Conservation (phyloP, 495 filamentous ascomycete species). For the Hamigera avellanea region DNA sequence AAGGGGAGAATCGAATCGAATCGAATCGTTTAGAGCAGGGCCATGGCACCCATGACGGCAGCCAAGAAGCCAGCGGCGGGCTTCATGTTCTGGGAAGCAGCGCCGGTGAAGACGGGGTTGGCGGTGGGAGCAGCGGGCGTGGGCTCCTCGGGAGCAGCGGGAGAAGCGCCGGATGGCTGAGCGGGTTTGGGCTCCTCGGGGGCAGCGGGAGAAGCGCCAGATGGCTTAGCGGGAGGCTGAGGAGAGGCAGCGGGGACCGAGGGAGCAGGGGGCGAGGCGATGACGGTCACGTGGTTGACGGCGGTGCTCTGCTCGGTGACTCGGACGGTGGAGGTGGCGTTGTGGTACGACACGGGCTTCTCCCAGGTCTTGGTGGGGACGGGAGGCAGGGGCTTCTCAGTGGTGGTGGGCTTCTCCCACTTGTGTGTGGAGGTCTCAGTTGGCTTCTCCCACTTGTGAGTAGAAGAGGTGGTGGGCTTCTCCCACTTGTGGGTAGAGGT, state of each 20-base stretch:
- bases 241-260: neutral
- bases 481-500: constrained; percentile 7
- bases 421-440: neutral
- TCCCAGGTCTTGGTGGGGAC: constrained; percentile 15
- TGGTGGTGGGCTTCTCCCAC: neutral
- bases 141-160: constrained; percentile 3
- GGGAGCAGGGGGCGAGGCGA: neutral
- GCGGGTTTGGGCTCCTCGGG: constrained; percentile 14
- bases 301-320: constrained; percentile 10
- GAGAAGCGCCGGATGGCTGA: neutral
- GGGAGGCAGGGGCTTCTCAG: too few species aligned
- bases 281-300: neutral
- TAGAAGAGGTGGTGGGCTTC: constrained; percentile 2
- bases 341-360: constrained; percentile 3
- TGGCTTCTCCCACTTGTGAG: neutral
- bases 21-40: constrained; percentile 22
- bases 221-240: constrained; percentile 4
- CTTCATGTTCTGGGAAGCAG: constrained; percentile 20
- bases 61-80: constrained; percentile 26
- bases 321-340: too few species aligned
- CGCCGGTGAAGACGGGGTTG: constrained; percentile 18
- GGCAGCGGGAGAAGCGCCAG: too few species aligned
- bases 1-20: constrained; percentile 2
- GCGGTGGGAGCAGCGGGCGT: constrained; percentile 1
- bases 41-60: constrained; percentile 28